Conservation (phyloP, 805 yeast species). For the Kluyveromyces aestuarii region DNA sequence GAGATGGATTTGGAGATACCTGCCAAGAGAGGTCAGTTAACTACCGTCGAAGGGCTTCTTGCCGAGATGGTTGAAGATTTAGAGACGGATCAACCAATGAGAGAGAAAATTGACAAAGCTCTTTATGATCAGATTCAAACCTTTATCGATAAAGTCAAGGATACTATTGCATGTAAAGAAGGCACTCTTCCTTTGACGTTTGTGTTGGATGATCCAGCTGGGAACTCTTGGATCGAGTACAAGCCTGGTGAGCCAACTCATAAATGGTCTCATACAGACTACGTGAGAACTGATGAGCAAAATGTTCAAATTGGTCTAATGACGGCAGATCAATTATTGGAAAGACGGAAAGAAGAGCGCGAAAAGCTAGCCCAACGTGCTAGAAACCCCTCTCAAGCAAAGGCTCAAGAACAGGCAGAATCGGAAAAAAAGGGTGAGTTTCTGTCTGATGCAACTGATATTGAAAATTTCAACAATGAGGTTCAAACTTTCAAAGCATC, state of each 20-base stretch:
- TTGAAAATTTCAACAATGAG: conserved; percentile 80
- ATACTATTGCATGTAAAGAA: conserved; percentile 55
- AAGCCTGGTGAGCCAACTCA: conserved; percentile 80
- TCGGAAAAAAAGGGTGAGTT: conserved; percentile 36
- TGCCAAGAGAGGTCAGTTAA: conserved; percentile 85
- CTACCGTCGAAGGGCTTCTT: conserved; percentile 85
- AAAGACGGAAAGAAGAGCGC: conserved; percentile 30
- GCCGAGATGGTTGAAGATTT: conserved; percentile 78
- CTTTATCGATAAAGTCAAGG: conserved; percentile 52
- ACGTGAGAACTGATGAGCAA: conserved; percentile 80
- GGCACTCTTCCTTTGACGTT: conserved; percentile 70
- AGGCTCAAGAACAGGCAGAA: conserved; percentile 8
- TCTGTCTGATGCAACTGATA: conserved; percentile 61
- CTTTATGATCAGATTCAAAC: conserved; percentile 65
- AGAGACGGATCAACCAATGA: conserved; percentile 66
- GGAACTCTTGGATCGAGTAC: conserved; percentile 93
- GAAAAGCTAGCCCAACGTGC: conserved; percentile 29
- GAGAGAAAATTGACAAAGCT: conserved; percentile 69
- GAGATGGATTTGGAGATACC: conserved; percentile 94
- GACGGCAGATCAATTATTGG: conserved; percentile 45
- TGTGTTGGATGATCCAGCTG: conserved; percentile 85
- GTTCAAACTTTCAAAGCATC: conserved; percentile 89
- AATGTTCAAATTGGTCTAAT: conserved; percentile 76
- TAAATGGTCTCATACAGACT: conserved; percentile 82
- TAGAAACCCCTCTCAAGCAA: conserved; percentile 22